Evolutionary conservation across 495 filamentous ascomycete genomes (phyloP).

Genomic region (Xylaria castorea): DNA sequence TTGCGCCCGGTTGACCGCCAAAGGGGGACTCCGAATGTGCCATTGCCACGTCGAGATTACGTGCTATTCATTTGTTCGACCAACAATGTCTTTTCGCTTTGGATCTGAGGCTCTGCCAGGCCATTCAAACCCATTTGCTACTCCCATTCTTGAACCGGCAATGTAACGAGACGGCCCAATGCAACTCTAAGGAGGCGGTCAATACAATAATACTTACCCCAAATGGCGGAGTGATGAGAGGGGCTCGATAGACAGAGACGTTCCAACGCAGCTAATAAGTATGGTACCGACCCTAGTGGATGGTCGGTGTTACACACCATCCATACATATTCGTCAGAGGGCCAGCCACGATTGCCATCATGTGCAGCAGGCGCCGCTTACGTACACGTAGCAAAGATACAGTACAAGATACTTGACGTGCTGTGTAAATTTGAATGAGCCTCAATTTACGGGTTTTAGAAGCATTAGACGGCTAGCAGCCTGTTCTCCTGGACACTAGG

Average conservation of each 20-base stretch:
- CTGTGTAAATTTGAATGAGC: background rate
- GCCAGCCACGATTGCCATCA: background rate
- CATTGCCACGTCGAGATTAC: slow-evolving; percentile 5
- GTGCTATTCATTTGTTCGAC: slow-evolving; percentile 4
- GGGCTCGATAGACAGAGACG: background rate
- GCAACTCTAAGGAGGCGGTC: slow-evolving; percentile 24
- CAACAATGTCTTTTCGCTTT: background rate
- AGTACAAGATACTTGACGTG: background rate
- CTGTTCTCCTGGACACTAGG: background rate
- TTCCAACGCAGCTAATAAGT: slow-evolving; percentile 5
- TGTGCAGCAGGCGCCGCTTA: slow-evolving; percentile 3
- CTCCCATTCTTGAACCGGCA: background rate
- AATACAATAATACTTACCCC: slow-evolving; percentile 26
- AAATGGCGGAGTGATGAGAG: slow-evolving; percentile 25
- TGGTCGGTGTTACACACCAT: slow-evolving; percentile 7
- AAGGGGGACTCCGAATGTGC: background rate
- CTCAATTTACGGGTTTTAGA: background rate
- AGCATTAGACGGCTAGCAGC: background rate
- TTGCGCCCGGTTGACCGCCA: slow-evolving; percentile 1
- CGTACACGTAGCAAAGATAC: background rate
- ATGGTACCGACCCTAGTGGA: slow-evolving; percentile 12
- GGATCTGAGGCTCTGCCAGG: slow-evolving; percentile 21
- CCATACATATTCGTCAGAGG: background rate
- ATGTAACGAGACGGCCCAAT: slow-evolving; percentile 20
- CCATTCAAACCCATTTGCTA: background rate